Evolutionary conservation across 2,329 filamentous ascomycete species (phyloP).

Genomic region (Aspergillus hortae): DNA sequence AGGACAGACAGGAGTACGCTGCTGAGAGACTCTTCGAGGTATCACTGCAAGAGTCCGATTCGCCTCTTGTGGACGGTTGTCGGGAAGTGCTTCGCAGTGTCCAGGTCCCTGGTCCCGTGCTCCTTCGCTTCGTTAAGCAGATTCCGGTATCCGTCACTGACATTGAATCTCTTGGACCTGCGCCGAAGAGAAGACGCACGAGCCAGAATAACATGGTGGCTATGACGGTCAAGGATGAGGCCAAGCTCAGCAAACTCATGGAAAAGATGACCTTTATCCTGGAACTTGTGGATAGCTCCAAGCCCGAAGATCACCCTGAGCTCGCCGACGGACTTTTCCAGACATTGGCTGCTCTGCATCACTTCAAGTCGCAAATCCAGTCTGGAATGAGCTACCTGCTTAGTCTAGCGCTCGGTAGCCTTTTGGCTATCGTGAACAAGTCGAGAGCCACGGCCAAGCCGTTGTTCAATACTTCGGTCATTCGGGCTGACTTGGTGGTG

Average conservation of each 20-base stretch:
- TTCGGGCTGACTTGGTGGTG: constrained; percentile 86
- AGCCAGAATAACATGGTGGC: constrained; percentile 68
- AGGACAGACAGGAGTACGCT: constrained; percentile 33
- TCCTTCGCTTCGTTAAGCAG: constrained; percentile 68
- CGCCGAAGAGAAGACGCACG: constrained; percentile 74
- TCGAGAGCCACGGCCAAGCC: constrained; percentile 51
- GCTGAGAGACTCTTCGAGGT: constrained; percentile 42
- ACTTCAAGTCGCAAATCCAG: constrained; percentile 73
- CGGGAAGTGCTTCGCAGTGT: constrained; percentile 70
- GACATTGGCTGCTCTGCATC: constrained; percentile 80
- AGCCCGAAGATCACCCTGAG: constrained; percentile 68
- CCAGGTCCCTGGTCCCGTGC: constrained; percentile 67
- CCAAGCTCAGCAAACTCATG: constrained; percentile 65
- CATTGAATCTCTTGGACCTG: constrained; percentile 67
- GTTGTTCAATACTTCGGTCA: constrained; percentile 71
- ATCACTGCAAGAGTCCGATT: constrained; percentile 29
- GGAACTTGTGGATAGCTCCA: constrained; percentile 79
- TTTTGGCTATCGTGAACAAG: constrained; percentile 78
- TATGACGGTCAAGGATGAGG: constrained; percentile 59
- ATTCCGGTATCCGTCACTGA: constrained; percentile 67
- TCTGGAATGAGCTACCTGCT: constrained; percentile 90
- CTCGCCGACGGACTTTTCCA: constrained; percentile 78
- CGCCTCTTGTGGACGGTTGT: constrained; percentile 28
- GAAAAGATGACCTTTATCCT: constrained; percentile 80
- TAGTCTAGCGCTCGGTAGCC: constrained; percentile 74